Percentiles rank a stretch among this genome's conserved stretches.
Conservation (phyloP, 163 green algal genomes). For the Coccomyxa subellipsoidea region DNA sequence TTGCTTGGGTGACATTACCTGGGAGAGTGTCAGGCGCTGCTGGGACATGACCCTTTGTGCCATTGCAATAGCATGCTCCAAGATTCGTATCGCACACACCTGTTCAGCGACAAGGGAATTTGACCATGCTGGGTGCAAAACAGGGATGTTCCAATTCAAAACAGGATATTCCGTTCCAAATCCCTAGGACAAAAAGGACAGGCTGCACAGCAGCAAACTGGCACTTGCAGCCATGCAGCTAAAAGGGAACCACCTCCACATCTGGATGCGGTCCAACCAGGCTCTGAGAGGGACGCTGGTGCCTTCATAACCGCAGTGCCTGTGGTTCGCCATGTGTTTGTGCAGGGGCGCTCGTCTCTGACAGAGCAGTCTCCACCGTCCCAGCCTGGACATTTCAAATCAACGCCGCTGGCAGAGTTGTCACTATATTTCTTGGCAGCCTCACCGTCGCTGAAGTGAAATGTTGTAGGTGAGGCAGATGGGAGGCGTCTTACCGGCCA, state of each 20-base stretch:
- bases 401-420: no score
- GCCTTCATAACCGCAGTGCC: not conserved
- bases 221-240: no score
- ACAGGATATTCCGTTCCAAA: no score
- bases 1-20: not conserved
- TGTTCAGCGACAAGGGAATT: not conserved
- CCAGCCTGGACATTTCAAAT: no score
- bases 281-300: not conserved
- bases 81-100: not conserved
- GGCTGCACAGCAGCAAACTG: no score
- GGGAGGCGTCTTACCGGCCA: not conserved
- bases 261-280: not conserved
- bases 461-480: no score
- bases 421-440: no score
- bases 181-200: no score
- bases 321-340: not conserved
- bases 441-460: no score
- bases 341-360: not conserved
- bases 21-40: not conserved
- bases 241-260: not conserved
- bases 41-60: not conserved
- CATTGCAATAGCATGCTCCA: not conserved
- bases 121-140: no score
- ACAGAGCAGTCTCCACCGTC: not conserved
- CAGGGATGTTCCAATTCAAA: no score